These are phyloP conservation scores for Populus alba DNA, from an alignment of 345 rosid species.

Conservation along the genomic window DNA sequence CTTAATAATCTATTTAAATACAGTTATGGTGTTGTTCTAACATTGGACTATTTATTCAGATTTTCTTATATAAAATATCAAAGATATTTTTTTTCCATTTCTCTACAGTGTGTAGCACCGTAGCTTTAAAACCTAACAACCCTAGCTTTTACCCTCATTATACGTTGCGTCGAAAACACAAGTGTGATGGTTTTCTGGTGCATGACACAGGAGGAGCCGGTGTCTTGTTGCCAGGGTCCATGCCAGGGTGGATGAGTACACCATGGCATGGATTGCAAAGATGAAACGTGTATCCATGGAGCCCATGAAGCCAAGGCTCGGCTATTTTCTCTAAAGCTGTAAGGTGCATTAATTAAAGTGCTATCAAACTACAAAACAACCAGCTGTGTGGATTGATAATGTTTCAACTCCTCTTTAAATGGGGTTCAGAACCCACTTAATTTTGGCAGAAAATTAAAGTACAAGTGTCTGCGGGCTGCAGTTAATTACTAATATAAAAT, in stretches of 20 bases:
- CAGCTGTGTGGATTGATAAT: background rate
- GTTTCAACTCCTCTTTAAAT: background rate
- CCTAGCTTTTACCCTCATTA: no score
- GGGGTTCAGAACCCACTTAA: background rate
- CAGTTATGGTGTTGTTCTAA: no score
- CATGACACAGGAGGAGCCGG: background rate
- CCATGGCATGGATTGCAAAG: background rate
- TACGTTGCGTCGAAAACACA: background rate
- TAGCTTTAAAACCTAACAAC: no score
- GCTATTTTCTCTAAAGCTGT: background rate
- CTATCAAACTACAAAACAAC: background rate
- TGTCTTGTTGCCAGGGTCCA: constrained; percentile 9
- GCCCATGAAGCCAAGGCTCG: background rate
- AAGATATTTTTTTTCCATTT: no score
- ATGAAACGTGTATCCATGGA: background rate
- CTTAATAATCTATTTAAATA: no score
- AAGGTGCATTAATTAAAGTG: background rate
- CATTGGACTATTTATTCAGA: no score
- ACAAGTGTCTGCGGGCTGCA: background rate
- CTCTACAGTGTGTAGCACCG: no score
- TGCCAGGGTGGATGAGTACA: constrained; percentile 14
- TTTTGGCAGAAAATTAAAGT: background rate
- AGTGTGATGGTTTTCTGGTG: background rate
- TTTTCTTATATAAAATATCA: no score
- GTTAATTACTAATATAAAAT: background rate